Conservation (phyloP, 2,329 filamentous ascomycete species). For the Penicillium sp. region DNA sequence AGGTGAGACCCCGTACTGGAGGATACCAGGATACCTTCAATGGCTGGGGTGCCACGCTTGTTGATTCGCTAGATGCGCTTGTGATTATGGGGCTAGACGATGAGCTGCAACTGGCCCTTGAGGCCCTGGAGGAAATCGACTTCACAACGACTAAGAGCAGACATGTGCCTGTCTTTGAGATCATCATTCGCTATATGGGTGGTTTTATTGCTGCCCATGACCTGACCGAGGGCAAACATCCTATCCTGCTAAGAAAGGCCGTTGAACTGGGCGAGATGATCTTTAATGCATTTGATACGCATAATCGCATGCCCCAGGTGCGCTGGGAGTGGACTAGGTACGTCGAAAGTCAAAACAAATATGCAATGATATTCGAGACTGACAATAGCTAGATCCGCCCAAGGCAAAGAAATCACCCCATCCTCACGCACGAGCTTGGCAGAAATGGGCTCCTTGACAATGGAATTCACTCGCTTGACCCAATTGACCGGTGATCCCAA, state of each 20-base stretch:
- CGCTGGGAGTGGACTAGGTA: constrained; percentile 75
- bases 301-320: constrained; percentile 84
- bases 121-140: constrained; percentile 69
- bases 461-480: constrained; percentile 86
- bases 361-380: constrained; percentile 38
- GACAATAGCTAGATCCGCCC: constrained; percentile 25
- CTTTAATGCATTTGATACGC: constrained; percentile 82
- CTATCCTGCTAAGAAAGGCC: constrained; percentile 71
- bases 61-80: constrained; percentile 77
- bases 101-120: constrained; percentile 75
- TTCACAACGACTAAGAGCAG: constrained; percentile 68
- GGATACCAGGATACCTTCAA: constrained; percentile 77
- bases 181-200: constrained; percentile 85
- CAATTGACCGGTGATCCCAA: constrained; percentile 77
- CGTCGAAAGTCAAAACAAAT: background rate
- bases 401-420: constrained; percentile 39
- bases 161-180: constrained; percentile 86
- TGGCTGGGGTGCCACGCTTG: constrained; percentile 83
- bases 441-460: constrained; percentile 74
- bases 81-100: constrained; percentile 78
- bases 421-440: constrained; percentile 63
- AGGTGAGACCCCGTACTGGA: constrained; percentile 71
- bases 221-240: constrained; percentile 69
- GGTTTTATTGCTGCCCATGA: constrained; percentile 84
- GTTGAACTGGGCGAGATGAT: constrained; percentile 77